Evolutionary conservation across 805 yeast species (phyloP).

Genomic region (Metschnikowia picachoensis): DNA sequence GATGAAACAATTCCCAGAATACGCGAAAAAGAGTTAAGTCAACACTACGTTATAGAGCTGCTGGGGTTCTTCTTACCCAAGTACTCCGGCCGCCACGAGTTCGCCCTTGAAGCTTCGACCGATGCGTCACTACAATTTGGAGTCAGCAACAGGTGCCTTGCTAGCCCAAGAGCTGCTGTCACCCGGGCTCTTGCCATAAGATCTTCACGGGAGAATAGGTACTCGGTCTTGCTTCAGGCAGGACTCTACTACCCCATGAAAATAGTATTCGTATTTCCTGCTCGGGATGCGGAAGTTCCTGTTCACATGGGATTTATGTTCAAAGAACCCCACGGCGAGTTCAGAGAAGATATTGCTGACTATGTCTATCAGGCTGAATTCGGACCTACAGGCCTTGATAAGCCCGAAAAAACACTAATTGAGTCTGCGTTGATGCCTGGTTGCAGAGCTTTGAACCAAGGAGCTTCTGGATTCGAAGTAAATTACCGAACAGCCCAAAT

Average conservation of each 20-base stretch:
- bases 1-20: too few relatives aligned
- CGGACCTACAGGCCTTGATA: background rate
- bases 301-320: background rate
- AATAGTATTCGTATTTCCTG: background rate
- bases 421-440: background rate
- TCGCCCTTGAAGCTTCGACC: background rate
- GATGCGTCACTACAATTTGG: conserved; percentile 4
- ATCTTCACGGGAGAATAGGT: background rate
- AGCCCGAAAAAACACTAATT: background rate
- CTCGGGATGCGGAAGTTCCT: background rate
- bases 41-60: background rate
- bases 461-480: background rate
- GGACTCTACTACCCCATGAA: conserved; percentile 3
- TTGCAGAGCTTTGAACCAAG: background rate
- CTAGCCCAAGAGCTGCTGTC: background rate
- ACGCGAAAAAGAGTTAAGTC: too few relatives aligned
- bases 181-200: background rate
- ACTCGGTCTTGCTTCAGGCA: conserved; percentile 1
- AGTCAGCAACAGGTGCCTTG: background rate
- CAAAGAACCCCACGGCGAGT: conserved; percentile 4
- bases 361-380: background rate
- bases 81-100: conserved; percentile 2
- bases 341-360: background rate
- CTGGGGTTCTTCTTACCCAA: conserved; percentile 4
- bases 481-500: background rate